Evolutionary conservation across 148 eudicot genomes (phyloP).

Genomic region (Diospyros kaki): DNA sequence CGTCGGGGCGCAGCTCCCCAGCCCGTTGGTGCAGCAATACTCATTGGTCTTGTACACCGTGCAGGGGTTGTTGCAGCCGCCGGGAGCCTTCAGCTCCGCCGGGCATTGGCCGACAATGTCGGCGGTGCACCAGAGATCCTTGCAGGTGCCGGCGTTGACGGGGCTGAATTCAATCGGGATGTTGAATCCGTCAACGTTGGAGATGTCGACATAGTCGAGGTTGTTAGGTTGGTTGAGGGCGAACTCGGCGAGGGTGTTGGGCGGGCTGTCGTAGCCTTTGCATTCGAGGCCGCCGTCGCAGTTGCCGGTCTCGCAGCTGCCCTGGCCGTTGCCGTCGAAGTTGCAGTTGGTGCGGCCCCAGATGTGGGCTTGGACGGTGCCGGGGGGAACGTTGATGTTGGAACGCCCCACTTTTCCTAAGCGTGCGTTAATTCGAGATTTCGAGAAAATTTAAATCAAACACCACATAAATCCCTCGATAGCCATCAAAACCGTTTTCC

Average conservation of each 20-base stretch:
- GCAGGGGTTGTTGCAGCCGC: background rate
- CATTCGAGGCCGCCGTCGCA: slow-evolving; percentile 26
- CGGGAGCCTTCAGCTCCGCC: background rate
- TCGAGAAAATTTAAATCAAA: too few species aligned
- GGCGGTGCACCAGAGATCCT: background rate
- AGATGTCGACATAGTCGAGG: slow-evolving; percentile 1
- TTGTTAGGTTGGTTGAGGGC: background rate
- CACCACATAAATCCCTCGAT: too few species aligned
- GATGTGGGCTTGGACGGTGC: slow-evolving; percentile 18
- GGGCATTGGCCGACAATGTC: slow-evolving; percentile 8
- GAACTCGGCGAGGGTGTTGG: slow-evolving; percentile 15
- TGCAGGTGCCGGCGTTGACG: background rate
- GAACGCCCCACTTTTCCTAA: too few species aligned
- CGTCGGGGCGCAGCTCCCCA: slow-evolving; percentile 25
- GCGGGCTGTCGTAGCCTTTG: slow-evolving; percentile 5
- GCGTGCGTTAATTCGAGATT: too few species aligned
- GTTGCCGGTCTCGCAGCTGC: slow-evolving; percentile 24
- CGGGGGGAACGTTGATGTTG: slow-evolving; percentile 14
- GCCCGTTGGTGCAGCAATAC: slow-evolving; percentile 18
- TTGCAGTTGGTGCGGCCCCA: slow-evolving; percentile 32
- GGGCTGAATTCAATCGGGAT: slow-evolving; percentile 3
- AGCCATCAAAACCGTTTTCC: too few species aligned
- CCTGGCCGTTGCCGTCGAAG: slow-evolving; percentile 12
- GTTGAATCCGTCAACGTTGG: background rate
- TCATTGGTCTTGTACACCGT: background rate